Conservation (phyloP, 371 early-diverging fungal genomes). For the Apophysomyces sp. region DNA sequence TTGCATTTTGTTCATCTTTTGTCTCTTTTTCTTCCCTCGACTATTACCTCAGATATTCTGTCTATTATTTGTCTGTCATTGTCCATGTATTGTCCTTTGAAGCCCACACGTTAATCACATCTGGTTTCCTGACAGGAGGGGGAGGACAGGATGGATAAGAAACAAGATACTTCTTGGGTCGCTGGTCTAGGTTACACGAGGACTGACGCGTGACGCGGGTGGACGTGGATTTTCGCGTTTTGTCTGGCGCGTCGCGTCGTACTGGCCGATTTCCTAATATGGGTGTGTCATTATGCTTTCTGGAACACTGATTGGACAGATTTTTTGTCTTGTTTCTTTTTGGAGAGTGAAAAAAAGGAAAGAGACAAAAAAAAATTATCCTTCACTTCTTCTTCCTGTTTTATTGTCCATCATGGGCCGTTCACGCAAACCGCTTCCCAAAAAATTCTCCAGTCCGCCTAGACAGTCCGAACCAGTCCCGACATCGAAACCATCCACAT, state of each 20-base stretch:
- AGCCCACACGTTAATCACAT: no score
- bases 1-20: neutral
- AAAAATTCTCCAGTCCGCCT: neutral
- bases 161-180: no score
- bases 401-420: neutral
- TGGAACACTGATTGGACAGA: neutral
- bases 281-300: neutral
- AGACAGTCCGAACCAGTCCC: neutral
- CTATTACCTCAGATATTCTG: neutral
- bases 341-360: neutral
- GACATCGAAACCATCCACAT: neutral
- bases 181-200: no score
- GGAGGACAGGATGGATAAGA: no score
- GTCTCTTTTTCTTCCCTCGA: neutral
- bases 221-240: neutral
- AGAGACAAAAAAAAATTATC: neutral
- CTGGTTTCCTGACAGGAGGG: no score
- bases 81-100: no score
- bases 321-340: neutral
- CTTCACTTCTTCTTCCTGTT: neutral
- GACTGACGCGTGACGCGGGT: no score
- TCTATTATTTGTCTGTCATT: neutral
- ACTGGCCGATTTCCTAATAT: neutral
- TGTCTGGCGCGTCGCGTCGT: neutral
- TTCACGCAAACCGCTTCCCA: neutral